Evolutionary conservation across 345 rosid genomes (phyloP).

Genomic region (Laguncularia racemosa): DNA sequence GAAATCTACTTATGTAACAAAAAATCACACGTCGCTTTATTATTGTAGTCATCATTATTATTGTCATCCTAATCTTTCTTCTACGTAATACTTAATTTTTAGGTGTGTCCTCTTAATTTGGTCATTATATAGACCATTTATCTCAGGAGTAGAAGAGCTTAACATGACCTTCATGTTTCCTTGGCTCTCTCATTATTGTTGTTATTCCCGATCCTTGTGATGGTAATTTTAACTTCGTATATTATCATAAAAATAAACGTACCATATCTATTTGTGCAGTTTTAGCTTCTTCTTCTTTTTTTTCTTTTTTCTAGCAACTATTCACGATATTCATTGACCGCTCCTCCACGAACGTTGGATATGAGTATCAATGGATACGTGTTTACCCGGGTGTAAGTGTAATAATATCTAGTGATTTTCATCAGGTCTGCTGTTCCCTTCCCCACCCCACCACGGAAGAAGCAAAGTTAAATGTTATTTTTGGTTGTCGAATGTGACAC

Average conservation of each 20-base stretch:
- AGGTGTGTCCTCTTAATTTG: no score
- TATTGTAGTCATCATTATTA: no score
- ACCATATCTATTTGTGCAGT: not conserved
- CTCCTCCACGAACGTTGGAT: no score
- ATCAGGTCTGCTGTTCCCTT: not conserved
- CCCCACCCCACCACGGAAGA: no score
- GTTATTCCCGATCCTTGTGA: conserved; percentile 8
- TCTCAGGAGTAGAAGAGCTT: not conserved
- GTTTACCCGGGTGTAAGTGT: no score
- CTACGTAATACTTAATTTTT: not conserved
- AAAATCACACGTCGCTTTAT: not conserved
- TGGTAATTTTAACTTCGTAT: not conserved
- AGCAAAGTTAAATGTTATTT: conserved; percentile 7
- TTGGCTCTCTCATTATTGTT: not conserved
- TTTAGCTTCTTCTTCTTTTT: not conserved
- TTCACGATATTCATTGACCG: no score
- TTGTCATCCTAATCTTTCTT: not conserved
- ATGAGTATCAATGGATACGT: no score
- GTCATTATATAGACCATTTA: not conserved
- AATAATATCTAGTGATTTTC: no score
- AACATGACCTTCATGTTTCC: conserved; percentile 5
- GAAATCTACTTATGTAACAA: conserved; percentile 72
- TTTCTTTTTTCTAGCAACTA: no score
- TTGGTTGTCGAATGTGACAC: conserved; percentile 8
- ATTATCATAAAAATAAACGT: not conserved